Base-by-base conservation (phyloP, 1,139 yeast species). In the Meyerozyma carpophila region DNA sequence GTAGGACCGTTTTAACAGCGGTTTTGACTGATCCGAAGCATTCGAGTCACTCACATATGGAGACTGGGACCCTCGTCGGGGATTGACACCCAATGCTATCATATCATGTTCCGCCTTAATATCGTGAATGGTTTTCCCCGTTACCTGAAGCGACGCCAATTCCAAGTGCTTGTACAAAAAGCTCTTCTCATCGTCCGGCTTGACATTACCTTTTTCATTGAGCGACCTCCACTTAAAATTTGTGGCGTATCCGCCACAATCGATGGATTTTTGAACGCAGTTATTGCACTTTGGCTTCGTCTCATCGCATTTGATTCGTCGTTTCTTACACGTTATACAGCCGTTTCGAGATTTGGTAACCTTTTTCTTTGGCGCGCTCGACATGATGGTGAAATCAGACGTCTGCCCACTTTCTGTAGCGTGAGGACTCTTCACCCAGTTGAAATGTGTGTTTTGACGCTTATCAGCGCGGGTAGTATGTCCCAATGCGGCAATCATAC, bases 211-310 rank as follows among this genome's bases (percentile, higher is more conserved):
- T 7, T 59, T 65, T 34, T 66, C 57, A 21, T 51, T 62, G 47
- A 80, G 81, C 8, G 78, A 67, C 51, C 79, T 68, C 88, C 88
- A 82, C 54, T 79, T 79, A 64, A 79, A 82, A 42, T 73, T 73
- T 26, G 79, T 78, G 4, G 82, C 79, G 53, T 82, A 82, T 1
- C 88, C 88, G 7, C 82, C 84, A 56, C 84, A 80, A 14, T 61
- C 66, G 18, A 74, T 68, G 36, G 67, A 70, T 55, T 70, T 71
- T 47, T 65, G 67, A 9, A 54, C 55, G 51, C 82, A 75, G 46
- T 72, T 76, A 31, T 57, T 45, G 49, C 84, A 79, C 20, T 54
- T 55, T 0, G 84, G 84, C 50, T 77, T 77, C 7, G 73, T 66
- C 52, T 79, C 84, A 50, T 78, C 84, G 55, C 84, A 79, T 53